Conservation (phyloP, 768 basidiomycete genomes). For the Crassisporium funariophilum region DNA sequence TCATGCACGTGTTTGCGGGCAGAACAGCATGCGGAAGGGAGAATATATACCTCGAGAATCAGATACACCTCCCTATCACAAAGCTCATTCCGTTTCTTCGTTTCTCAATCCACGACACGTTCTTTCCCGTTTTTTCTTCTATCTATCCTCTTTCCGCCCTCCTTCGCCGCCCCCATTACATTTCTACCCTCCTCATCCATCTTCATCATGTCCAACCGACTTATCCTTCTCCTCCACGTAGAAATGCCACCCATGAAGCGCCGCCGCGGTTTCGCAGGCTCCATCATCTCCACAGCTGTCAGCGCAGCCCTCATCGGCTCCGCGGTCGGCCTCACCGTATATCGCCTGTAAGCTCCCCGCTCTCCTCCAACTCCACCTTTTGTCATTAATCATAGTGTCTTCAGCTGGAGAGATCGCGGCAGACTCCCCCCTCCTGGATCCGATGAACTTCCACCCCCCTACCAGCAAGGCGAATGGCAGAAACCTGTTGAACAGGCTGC, state of each 20-base stretch:
- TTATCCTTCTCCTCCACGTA: conserved; percentile 57
- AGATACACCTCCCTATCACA: neutral
- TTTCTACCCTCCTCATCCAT: conserved; percentile 15
- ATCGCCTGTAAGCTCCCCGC: conserved; percentile 65
- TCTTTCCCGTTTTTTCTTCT: conserved; percentile 1
- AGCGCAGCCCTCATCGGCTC: conserved; percentile 85
- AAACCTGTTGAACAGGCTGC: conserved; percentile 35
- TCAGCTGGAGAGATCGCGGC: conserved; percentile 79
- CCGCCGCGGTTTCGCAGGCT: conserved; percentile 78
- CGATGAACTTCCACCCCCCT: conserved; percentile 55
- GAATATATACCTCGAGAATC: conserved; percentile 15
- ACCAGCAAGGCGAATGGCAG: conserved; percentile 62
- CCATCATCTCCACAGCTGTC: conserved; percentile 81
- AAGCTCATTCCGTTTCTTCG: neutral
- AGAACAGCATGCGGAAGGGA: conserved; percentile 10
- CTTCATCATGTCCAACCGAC: conserved; percentile 29
- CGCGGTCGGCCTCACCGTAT: conserved; percentile 85
- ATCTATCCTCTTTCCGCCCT: conserved; percentile 8
- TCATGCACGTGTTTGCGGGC: conserved; percentile 16
- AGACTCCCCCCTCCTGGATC: conserved; percentile 34
- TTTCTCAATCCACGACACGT: conserved; percentile 9
- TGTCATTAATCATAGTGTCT: conserved; percentile 1
- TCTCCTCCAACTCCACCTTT: conserved; percentile 4
- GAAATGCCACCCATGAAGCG: conserved; percentile 77
- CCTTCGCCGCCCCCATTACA: too few relatives aligned